Percentiles rank a stretch among this genome's conserved stretches.
Conservation (phyloP, 441 rosid species). For the Heliophila coronopifolia region DNA sequence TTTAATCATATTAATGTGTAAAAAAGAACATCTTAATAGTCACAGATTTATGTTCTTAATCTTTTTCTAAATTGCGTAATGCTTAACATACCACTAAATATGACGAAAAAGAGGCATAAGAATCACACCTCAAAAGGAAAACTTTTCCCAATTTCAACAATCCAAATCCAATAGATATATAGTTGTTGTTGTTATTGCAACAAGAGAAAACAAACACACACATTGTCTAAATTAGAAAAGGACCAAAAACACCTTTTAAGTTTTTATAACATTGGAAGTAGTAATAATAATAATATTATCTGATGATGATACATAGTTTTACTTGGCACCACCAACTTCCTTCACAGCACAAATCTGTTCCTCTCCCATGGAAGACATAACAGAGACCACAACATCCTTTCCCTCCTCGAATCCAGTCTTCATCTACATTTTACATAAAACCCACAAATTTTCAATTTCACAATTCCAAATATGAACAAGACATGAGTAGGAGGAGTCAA, state of each 20-base stretch:
- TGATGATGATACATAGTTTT: slow-evolving; percentile 17
- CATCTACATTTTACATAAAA: slow-evolving; percentile 44
- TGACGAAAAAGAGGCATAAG: background rate
- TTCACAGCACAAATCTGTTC: slow-evolving; percentile 98
- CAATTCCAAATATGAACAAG: background rate
- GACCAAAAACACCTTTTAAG: too few relatives aligned
- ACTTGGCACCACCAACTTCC: slow-evolving; percentile 79
- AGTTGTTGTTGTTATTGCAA: slow-evolving; percentile 19
- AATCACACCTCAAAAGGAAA: slow-evolving; percentile 11
- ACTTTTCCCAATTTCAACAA: slow-evolving; percentile 16
- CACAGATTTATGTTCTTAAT: too few relatives aligned
- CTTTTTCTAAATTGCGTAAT: too few relatives aligned
- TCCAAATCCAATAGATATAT: slow-evolving; percentile 28
- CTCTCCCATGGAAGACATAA: slow-evolving; percentile 95
- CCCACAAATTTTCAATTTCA: background rate
- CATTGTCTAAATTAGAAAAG: slow-evolving; percentile 21
- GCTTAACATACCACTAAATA: too few relatives aligned
- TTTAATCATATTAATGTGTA: too few relatives aligned
- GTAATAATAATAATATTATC: slow-evolving; percentile 18
- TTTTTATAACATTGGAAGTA: too few relatives aligned
- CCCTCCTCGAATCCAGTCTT: slow-evolving; percentile 79
- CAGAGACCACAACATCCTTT: slow-evolving; percentile 80
- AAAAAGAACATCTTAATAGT: too few relatives aligned
- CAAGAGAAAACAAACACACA: slow-evolving; percentile 22
- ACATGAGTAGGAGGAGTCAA: too few relatives aligned